These are phyloP conservation scores for Symbiodinium natans DNA, from an alignment of 73 alveolate genomes.

Conservation along the genomic window DNA sequence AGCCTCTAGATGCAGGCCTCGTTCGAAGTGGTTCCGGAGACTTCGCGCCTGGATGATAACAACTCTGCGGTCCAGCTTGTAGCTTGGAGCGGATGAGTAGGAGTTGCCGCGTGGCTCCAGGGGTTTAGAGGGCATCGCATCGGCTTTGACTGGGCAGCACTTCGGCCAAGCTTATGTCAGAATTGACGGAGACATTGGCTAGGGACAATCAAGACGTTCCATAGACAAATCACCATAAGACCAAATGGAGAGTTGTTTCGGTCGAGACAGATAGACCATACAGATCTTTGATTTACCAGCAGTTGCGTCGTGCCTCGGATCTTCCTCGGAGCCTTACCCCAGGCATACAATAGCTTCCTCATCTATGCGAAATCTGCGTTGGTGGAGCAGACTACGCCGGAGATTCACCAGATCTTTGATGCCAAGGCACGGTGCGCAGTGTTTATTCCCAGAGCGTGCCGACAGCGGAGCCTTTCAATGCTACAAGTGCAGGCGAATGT, in stretches of 20 bases:
- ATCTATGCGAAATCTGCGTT: constrained; percentile 51
- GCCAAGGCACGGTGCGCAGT: constrained; percentile 18
- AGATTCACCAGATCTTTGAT: constrained; percentile 32
- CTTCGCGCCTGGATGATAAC: neutral
- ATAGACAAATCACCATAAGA: too few relatives aligned
- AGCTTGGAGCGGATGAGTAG: neutral
- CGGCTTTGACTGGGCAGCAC: too few relatives aligned
- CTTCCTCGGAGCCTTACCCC: too few relatives aligned
- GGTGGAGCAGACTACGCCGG: constrained; percentile 70
- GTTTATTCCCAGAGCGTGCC: too few relatives aligned
- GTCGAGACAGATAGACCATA: neutral
- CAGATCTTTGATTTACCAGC: too few relatives aligned
- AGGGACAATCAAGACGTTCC: too few relatives aligned
- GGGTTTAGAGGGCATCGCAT: too few relatives aligned
- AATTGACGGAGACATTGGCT: too few relatives aligned
- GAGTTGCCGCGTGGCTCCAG: too few relatives aligned
- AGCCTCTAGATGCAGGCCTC: neutral
- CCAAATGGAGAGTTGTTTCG: neutral
- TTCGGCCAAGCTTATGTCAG: too few relatives aligned
- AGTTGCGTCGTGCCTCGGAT: too few relatives aligned
- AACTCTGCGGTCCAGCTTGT: neutral
- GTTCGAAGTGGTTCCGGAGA: neutral
- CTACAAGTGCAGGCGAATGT: constrained; percentile 37
- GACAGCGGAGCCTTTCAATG: neutral
- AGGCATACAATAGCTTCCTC: constrained; percentile 56